A percentile compares a stretch with the other conserved stretches of the same genome.
Evolutionary conservation across 2,329 filamentous ascomycete genomes (phyloP).

Genomic region (Hypoxylon sp.): DNA sequence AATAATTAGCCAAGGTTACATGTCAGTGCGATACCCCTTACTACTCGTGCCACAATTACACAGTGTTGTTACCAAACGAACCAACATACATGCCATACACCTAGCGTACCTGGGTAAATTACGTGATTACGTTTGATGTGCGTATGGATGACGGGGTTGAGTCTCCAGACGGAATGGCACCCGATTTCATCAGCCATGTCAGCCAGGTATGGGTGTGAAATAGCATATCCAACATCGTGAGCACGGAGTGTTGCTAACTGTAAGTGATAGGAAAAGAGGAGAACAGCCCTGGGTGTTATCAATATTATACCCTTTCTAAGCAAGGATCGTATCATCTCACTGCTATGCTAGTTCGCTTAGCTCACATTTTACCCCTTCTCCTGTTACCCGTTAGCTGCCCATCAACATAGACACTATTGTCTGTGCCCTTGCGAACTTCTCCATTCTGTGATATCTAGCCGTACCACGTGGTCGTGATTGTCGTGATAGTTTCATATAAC

Average conservation of each 20-base stretch:
- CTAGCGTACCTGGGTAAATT: background rate
- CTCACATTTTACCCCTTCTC: background rate
- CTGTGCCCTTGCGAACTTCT: background rate
- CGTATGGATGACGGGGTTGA: constrained; percentile 3
- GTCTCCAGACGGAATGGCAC: constrained; percentile 14
- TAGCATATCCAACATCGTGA: constrained; percentile 15
- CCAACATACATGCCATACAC: constrained; percentile 5
- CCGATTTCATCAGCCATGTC: constrained; percentile 6
- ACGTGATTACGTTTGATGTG: constrained; percentile 18
- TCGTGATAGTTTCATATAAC: constrained; percentile 1
- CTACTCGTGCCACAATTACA: background rate
- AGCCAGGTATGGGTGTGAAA: constrained; percentile 3
- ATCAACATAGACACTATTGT: constrained; percentile 3
- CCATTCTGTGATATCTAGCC: constrained; percentile 4
- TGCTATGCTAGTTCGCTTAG: background rate
- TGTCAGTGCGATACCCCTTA: constrained; percentile 24
- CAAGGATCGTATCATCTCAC: constrained; percentile 19
- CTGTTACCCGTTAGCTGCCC: background rate
- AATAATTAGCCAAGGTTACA: constrained; percentile 12
- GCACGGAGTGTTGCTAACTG: background rate
- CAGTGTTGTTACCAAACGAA: constrained; percentile 11
- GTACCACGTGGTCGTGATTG: constrained; percentile 15
- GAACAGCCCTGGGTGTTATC: constrained; percentile 6
- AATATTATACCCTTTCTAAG: constrained; percentile 15
- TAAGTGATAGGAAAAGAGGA: constrained; percentile 18